These are phyloP conservation scores for Singerocomus rubriflavus DNA, from an alignment of 1,284 basidiomycete species.

Conservation along the genomic window DNA sequence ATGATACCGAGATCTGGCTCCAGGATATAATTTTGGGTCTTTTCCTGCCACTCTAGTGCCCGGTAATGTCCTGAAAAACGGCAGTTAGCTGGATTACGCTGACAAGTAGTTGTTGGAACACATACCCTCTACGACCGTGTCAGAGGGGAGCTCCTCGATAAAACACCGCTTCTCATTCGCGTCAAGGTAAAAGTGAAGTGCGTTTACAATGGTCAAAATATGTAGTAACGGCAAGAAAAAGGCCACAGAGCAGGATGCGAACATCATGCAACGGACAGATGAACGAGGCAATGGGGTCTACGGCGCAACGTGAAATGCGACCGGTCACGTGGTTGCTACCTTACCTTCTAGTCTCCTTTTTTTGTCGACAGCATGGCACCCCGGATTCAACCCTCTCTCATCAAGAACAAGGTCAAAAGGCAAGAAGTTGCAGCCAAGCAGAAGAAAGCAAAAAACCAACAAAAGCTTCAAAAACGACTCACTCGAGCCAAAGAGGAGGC, in stretches of 20 bases:
- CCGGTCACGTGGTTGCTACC: slow-evolving; percentile 23
- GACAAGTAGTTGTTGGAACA: slow-evolving; percentile 2
- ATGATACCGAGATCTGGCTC: slow-evolving; percentile 85
- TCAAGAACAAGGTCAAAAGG: slow-evolving; percentile 84
- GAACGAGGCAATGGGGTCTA: neutral
- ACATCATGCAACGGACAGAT: slow-evolving; percentile 18
- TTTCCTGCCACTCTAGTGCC: slow-evolving; percentile 88
- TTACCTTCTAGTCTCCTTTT: neutral
- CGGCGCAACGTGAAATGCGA: neutral
- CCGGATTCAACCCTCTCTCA: slow-evolving; percentile 61
- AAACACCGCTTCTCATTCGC: slow-evolving; percentile 93
- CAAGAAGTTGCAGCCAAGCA: slow-evolving; percentile 72
- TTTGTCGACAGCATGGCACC: slow-evolving; percentile 43
- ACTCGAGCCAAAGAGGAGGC: slow-evolving; percentile 71
- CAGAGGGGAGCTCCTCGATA: slow-evolving; percentile 94
- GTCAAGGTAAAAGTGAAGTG: slow-evolving; percentile 88
- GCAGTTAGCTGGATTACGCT: slow-evolving; percentile 8
- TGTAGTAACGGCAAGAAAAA: slow-evolving; percentile 20
- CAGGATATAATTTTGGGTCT: slow-evolving; percentile 63
- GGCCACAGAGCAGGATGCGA: slow-evolving; percentile 20
- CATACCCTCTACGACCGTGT: slow-evolving; percentile 94
- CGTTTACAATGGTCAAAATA: slow-evolving; percentile 24
- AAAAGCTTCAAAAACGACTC: slow-evolving; percentile 78
- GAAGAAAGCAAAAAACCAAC: slow-evolving; percentile 78
- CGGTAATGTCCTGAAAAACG: slow-evolving; percentile 78